Evolutionary conservation across 345 rosid genomes (phyloP).

Genomic region (Eucalyptus erythrocorys): DNA sequence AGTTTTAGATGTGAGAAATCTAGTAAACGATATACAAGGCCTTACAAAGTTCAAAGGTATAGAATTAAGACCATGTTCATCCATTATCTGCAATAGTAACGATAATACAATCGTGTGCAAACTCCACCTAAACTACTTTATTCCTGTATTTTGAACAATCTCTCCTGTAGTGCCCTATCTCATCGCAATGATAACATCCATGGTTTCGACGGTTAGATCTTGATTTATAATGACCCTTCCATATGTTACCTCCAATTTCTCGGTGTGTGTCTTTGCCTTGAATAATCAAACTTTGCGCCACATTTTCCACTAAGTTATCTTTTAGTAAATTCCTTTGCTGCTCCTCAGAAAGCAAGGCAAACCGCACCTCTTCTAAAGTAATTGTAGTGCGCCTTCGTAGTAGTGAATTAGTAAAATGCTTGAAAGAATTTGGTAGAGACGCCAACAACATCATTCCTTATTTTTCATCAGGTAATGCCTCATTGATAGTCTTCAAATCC

Average conservation of each 20-base stretch:
- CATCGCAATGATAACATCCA: background rate
- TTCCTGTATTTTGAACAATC: background rate
- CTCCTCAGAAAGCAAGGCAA: background rate
- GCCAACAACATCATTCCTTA: background rate
- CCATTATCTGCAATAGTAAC: background rate
- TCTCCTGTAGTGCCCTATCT: background rate
- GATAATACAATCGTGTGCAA: background rate
- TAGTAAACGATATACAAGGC: background rate
- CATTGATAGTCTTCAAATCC: fast-evolving
- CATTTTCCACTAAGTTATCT: background rate
- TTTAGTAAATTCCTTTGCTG: background rate
- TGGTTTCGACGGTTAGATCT: background rate
- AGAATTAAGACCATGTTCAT: background rate
- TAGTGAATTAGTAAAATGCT: background rate
- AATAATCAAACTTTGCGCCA: background rate
- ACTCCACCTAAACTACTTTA: background rate
- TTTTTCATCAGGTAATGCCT: background rate
- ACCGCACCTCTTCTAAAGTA: background rate
- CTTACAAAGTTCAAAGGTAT: background rate
- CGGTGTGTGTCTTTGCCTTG: fast-evolving
- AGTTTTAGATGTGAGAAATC: background rate
- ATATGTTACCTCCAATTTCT: background rate
- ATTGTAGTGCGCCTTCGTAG: fast-evolving
- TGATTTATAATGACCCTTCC: background rate
- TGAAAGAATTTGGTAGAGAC: background rate